phyloP scores from a whole-genome alignment of 73 alveolate species.

The Paramecium pentaurelia region DNA sequence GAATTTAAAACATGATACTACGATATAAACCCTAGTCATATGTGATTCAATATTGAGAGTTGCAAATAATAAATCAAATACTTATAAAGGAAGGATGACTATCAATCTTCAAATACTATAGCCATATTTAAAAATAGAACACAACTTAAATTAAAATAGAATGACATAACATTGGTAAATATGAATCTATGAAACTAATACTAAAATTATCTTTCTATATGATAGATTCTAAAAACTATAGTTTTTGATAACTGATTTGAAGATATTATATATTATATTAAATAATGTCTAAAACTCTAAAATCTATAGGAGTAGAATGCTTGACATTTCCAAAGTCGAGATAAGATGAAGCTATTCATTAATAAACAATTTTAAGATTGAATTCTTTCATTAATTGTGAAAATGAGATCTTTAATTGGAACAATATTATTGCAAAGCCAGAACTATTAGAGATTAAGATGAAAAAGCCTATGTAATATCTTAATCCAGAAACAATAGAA shows the following conservation, averaged over 20 bases:
- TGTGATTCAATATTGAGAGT: neutral
- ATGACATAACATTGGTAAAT: neutral
- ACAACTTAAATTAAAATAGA: neutral
- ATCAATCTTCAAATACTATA: too few relatives aligned
- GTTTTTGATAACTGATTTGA: neutral
- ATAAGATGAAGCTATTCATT: neutral
- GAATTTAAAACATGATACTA: neutral
- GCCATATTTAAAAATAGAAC: neutral
- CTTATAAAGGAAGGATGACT: neutral
- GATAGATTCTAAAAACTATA: neutral
- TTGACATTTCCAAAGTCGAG: neutral
- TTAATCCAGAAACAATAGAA: neutral
- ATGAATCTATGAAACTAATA: neutral
- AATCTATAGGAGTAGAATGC: neutral
- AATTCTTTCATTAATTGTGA: neutral
- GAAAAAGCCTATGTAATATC: neutral
- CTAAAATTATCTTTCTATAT: neutral
- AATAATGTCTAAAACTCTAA: neutral
- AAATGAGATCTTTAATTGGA: conserved; percentile 30
- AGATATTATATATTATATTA: neutral
- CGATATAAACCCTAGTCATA: neutral
- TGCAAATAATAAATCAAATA: neutral
- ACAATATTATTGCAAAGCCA: neutral
- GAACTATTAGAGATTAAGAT: neutral
- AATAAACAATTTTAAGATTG: neutral